These are phyloP conservation scores for Kwoniella shivajii DNA, from an alignment of 1,284 basidiomycete genomes.

Conservation along the genomic window DNA sequence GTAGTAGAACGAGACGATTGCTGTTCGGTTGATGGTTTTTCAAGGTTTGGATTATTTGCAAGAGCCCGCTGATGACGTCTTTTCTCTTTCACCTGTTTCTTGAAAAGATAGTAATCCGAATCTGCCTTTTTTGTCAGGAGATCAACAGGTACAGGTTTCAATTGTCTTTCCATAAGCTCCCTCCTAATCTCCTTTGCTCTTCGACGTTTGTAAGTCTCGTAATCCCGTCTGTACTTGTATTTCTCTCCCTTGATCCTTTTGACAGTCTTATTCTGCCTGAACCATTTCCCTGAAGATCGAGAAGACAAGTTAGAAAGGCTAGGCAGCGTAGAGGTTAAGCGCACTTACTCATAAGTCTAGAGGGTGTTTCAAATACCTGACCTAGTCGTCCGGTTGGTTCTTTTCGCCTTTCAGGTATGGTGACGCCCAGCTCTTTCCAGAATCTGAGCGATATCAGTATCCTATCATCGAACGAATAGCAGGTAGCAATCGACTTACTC, in stretches of 20 bases:
- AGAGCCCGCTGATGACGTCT: not conserved
- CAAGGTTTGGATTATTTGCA: not conserved
- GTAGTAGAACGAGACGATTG: not conserved
- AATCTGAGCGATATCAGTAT: conserved; percentile 17
- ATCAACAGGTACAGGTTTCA: not conserved
- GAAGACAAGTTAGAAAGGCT: not conserved
- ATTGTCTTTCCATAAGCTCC: conserved; percentile 2
- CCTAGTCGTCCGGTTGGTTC: conserved; percentile 27
- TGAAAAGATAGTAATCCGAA: conserved; percentile 36
- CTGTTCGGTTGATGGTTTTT: not conserved
- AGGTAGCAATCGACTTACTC: conserved; percentile 16
- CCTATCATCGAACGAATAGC: not conserved
- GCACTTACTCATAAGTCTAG: conserved; percentile 28
- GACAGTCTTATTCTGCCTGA: conserved; percentile 13
- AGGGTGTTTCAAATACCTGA: conserved; percentile 23
- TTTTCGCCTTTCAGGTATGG: conserved; percentile 2
- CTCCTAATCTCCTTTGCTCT: conserved; percentile 22
- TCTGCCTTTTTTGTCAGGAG: conserved; percentile 27
- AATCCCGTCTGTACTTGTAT: conserved; percentile 19
- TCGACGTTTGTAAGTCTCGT: conserved; percentile 27
- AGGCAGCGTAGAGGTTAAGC: not conserved
- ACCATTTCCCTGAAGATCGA: conserved; percentile 22
- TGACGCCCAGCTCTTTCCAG: conserved; percentile 23
- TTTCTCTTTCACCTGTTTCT: conserved; percentile 15
- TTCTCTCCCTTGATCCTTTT: too few species aligned